Evolutionary conservation across 805 yeast genomes (phyloP).

Genomic region (Lipomyces anomalus): DNA sequence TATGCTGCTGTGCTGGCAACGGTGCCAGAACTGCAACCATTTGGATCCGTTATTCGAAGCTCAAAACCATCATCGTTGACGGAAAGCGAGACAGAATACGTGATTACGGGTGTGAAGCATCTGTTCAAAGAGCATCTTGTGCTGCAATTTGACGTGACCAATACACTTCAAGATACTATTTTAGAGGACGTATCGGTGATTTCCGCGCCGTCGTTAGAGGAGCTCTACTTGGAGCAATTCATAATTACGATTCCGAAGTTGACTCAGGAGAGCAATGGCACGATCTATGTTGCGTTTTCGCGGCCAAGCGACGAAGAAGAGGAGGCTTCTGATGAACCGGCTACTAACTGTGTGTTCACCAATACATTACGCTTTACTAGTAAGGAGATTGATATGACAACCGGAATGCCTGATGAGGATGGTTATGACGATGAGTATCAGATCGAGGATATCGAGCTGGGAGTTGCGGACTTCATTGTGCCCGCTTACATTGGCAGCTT

Average conservation of each 20-base stretch:
- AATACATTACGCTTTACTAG: slow-evolving; percentile 68
- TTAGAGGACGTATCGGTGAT: slow-evolving; percentile 71
- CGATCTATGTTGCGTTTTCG: slow-evolving; percentile 69
- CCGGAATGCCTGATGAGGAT: slow-evolving; percentile 60
- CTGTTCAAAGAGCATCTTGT: slow-evolving; percentile 67
- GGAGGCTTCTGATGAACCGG: slow-evolving; percentile 8
- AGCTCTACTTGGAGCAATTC: slow-evolving; percentile 52
- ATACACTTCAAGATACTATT: slow-evolving; percentile 73
- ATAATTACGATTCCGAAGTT: slow-evolving; percentile 68
- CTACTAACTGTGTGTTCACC: slow-evolving; percentile 43
- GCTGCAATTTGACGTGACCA: slow-evolving; percentile 75
- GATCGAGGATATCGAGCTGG: slow-evolving; percentile 68
- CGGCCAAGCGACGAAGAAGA: slow-evolving; percentile 43
- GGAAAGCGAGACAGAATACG: slow-evolving; percentile 89
- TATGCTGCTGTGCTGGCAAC: slow-evolving; percentile 63
- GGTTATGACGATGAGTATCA: slow-evolving; percentile 94
- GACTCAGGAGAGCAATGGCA: slow-evolving; percentile 63
- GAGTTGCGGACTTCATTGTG: slow-evolving; percentile 73
- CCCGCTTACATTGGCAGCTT: slow-evolving; percentile 78
- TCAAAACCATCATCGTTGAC: slow-evolving; percentile 64
- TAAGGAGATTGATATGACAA: slow-evolving; percentile 70
- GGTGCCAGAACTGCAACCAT: slow-evolving; percentile 65
- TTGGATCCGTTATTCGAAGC: slow-evolving; percentile 71
- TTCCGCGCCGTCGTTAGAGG: slow-evolving; percentile 31
- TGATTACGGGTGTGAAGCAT: slow-evolving; percentile 78